Evolutionary conservation across 2,329 filamentous ascomycete species (phyloP).

Genomic region (Lasiodiplodia hormozganensis): DNA sequence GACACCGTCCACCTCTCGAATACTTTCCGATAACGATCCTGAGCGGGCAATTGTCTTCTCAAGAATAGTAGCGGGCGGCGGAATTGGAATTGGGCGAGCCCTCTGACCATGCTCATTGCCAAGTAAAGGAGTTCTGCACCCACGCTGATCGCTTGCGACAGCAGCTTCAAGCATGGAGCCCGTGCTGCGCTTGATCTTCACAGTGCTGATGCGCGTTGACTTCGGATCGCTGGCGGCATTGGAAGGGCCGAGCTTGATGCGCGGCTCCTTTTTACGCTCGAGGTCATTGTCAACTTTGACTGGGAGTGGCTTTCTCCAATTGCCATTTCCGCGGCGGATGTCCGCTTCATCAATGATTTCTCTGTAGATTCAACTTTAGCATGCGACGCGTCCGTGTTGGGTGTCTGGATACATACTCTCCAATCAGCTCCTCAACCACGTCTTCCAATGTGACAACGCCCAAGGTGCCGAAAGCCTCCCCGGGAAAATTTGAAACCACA

Average conservation of each 20-base stretch:
- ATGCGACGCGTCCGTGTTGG: not conserved
- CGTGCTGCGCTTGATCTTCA: slow-evolving; percentile 69
- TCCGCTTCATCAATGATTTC: slow-evolving; percentile 99
- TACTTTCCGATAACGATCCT: slow-evolving; percentile 79
- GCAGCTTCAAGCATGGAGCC: slow-evolving; percentile 51
- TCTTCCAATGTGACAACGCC: slow-evolving; percentile 97
- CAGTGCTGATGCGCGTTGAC: slow-evolving; percentile 65
- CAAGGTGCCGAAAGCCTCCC: slow-evolving; percentile 85
- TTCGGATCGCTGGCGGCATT: slow-evolving; percentile 67
- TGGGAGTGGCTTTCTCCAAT: slow-evolving; percentile 43
- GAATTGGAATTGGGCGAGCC: not conserved
- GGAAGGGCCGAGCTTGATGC: slow-evolving; percentile 69
- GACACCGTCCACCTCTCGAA: slow-evolving; percentile 76
- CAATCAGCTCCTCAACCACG: slow-evolving; percentile 97
- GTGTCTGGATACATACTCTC: slow-evolving; percentile 71
- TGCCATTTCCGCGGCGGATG: slow-evolving; percentile 63
- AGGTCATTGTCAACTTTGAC: slow-evolving; percentile 58
- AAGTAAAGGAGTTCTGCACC: not conserved
- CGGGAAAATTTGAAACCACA: slow-evolving; percentile 86
- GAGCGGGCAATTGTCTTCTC: slow-evolving; percentile 65
- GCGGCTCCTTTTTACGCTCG: slow-evolving; percentile 61
- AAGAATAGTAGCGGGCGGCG: slow-evolving; percentile 39
- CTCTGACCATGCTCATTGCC: too few species aligned
- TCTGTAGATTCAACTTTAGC: slow-evolving; percentile 53
- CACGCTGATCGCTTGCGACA: slow-evolving; percentile 37